Percentiles rank a stretch among this genome's conserved stretches.
These are phyloP conservation scores for Solanum arcanum DNA, from an alignment of 257 asterid species.

Conservation along the genomic window DNA sequence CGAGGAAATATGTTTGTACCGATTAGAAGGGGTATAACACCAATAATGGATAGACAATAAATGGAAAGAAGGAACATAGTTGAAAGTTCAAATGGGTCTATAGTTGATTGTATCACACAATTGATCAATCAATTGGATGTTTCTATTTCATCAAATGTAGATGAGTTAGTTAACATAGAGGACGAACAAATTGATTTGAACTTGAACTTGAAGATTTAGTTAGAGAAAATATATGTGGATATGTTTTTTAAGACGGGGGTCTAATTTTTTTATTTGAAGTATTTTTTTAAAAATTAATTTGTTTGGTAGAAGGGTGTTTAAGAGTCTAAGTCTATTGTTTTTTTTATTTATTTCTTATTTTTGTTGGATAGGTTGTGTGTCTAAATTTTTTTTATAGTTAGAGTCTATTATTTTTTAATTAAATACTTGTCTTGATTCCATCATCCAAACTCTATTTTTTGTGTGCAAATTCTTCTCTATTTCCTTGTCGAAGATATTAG, in stretches of 20 bases:
- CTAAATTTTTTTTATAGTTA: not conserved
- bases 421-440: not conserved
- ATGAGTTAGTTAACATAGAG: not conserved
- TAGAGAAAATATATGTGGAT: not conserved
- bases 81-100: not conserved
- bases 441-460: not conserved
- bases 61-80: not conserved
- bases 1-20: not conserved
- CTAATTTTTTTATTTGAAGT: not conserved
- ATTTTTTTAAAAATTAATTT: not conserved
- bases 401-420: not conserved
- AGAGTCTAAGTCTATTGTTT: not conserved
- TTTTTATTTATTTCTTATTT: not conserved
- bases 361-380: not conserved
- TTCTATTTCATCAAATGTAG: not conserved
- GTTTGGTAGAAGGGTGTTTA: not conserved
- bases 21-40: not conserved
- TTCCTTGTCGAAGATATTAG: not conserved
- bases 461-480: not conserved
- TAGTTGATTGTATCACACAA: not conserved
- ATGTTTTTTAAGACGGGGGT: not conserved
- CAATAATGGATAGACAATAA: not conserved
- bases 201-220: not conserved
- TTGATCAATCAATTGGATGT: not conserved
- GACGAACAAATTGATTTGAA: not conserved